Evolutionary conservation across 495 filamentous ascomycete genomes (phyloP).

Genomic region (Podospora comata): DNA sequence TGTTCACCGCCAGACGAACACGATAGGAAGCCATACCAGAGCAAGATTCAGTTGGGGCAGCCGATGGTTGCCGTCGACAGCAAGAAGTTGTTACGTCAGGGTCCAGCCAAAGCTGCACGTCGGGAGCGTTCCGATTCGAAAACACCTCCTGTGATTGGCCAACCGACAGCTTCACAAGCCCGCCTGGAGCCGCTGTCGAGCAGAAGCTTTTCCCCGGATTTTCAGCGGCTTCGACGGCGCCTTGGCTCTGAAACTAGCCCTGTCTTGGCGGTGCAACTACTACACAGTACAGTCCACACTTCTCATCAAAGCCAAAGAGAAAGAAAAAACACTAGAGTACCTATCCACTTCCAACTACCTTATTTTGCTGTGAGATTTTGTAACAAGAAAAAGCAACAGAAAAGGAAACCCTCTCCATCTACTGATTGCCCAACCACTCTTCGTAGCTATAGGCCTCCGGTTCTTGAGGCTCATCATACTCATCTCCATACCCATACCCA

Average conservation of each 20-base stretch:
- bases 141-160: conserved; percentile 15
- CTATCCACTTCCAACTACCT: too few species aligned
- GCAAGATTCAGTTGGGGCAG: background rate
- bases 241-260: background rate
- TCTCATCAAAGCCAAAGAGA: too few species aligned
- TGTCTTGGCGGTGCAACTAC: background rate
- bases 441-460: too few species aligned
- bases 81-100: conserved; percentile 22
- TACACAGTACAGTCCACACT: too few species aligned
- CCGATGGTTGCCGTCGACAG: conserved; percentile 19
- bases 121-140: conserved; percentile 21
- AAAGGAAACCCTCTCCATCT: too few species aligned
- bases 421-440: too few species aligned
- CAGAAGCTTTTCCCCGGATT: conserved; percentile 10
- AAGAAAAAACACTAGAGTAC: too few species aligned
- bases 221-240: background rate
- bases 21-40: background rate
- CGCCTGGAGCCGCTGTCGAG: background rate
- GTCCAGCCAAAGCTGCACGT: conserved; percentile 11
- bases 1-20: background rate
- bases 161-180: background rate
- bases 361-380: too few species aligned
- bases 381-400: too few species aligned
- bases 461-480: background rate
- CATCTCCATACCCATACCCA: background rate